Evolutionary conservation across 805 yeast genomes (phyloP), one percentile per base, ranked within the genome.

Genomic region (Ogataea haglerorum): DNA sequence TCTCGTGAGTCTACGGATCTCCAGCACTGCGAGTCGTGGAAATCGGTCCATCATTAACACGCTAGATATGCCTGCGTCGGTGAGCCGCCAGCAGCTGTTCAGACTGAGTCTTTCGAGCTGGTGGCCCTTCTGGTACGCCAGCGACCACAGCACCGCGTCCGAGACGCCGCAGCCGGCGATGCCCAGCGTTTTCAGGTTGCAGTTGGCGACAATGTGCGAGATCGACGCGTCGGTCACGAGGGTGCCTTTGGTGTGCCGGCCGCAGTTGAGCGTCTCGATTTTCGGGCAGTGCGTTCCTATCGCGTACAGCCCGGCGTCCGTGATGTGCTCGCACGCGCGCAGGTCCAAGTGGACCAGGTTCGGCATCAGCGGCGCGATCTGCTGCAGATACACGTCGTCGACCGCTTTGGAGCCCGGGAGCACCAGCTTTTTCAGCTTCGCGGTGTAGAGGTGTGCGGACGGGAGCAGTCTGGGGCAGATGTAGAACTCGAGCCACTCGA

Each of bases 131-230:
- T 68, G 58, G 13, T 73, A 60, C 0, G 89, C 88, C 24, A 90
- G 63, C 53, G 84, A 90, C 95, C 95, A 87, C 12, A 90, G 66
- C 4, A 85, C 71, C 30, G 78, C 70, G 64, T 90, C 96, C 6
- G 85, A 77, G 14, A 90, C 73, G 31, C 75, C 69, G 60, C 96
- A 87, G 6, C 98, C 98, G 0, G 97, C 96, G 15, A 88, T 65
- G 0, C 97, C 97, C 31, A 90, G 66, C 0, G 96, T 88, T 32
- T 71, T 68, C 33, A 82, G 69, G 15, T 64, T 58, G 40, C 88
- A 81, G 51, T 75, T 75, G 25, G 68, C 67, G 8, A 80, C 74
- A 19, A 89, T 63, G 10, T 73, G 72, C 10, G 75, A 65, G 18
- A 89, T 59, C 6, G 93, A 78, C 26, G 75, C 68, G 65, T 86